Conservation (phyloP, 1,284 basidiomycete species). For the Boletus hoseneyae region DNA sequence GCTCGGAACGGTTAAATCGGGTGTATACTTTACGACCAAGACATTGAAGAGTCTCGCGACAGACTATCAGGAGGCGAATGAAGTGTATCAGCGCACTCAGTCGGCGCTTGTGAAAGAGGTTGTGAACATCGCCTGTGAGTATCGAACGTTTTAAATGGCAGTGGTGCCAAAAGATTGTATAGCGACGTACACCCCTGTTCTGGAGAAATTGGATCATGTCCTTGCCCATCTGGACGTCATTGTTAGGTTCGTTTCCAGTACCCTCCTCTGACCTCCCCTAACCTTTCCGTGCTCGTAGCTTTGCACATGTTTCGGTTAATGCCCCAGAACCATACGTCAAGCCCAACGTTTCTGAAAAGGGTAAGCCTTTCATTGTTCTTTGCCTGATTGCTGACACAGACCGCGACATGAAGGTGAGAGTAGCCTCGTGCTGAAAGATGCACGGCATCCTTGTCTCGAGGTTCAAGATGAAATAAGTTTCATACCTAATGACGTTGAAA, state of each 20-base stretch:
- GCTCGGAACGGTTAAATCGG: conserved; percentile 83
- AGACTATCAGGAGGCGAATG: conserved; percentile 70
- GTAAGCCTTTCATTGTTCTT: conserved; percentile 35
- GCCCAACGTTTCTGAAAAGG: conserved; percentile 71
- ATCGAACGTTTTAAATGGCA: background rate
- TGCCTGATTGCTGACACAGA: background rate
- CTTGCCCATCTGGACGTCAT: conserved; percentile 93
- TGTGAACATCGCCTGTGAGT: conserved; percentile 84
- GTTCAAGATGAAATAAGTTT: conserved; percentile 95
- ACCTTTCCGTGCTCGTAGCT: conserved; percentile 42
- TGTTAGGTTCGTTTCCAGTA: conserved; percentile 54
- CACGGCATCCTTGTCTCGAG: conserved; percentile 95
- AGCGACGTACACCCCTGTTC: conserved; percentile 89
- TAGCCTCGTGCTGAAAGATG: conserved; percentile 73
- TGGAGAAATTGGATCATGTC: conserved; percentile 86
- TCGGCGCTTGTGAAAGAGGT: conserved; percentile 89
- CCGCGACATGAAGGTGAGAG: conserved; percentile 56
- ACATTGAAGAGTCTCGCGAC: conserved; percentile 71
- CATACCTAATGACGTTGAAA: conserved; percentile 92
- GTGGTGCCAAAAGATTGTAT: conserved; percentile 7
- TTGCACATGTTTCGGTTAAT: conserved; percentile 87
- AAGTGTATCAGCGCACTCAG: conserved; percentile 76
- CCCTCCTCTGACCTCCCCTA: background rate
- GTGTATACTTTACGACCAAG: conserved; percentile 90
- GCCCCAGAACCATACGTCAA: conserved; percentile 88